Percentiles rank a stretch among this genome's conserved stretches.
Conservation (phyloP, 176 grass and related monocot species). For the Olyra latifolia region DNA sequence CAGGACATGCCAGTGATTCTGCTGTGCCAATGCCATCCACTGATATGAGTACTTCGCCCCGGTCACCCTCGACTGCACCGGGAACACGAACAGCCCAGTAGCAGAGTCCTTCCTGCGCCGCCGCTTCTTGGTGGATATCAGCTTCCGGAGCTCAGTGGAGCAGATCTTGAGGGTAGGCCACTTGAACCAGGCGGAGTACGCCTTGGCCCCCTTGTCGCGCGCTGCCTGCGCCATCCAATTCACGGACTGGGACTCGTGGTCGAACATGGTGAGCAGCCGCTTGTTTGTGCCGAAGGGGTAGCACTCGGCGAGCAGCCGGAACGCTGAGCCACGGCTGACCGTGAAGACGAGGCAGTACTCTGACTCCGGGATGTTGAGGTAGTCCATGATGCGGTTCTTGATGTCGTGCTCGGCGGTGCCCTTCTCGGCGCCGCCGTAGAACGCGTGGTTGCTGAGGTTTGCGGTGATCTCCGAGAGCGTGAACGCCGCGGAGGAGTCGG, state of each 20-base stretch:
- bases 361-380: slow-evolving; percentile 94
- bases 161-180: slow-evolving; percentile 86
- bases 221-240: slow-evolving; percentile 90
- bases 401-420: slow-evolving; percentile 84
- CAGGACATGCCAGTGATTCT: slow-evolving; percentile 98
- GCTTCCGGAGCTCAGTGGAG: slow-evolving; percentile 84
- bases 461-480: slow-evolving; percentile 85
- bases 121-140: slow-evolving; percentile 78
- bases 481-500: slow-evolving; percentile 76
- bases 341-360: slow-evolving; percentile 96
- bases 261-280: slow-evolving; percentile 91
- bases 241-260: slow-evolving; percentile 97
- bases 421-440: slow-evolving; percentile 80
- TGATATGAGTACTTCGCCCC: slow-evolving; percentile 97
- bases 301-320: slow-evolving; percentile 84
- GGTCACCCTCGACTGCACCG: slow-evolving; percentile 94
- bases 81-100: slow-evolving; percentile 89
- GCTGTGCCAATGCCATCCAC: slow-evolving; percentile 99
- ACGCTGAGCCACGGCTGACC: slow-evolving; percentile 90
- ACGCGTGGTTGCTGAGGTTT: slow-evolving; percentile 93
- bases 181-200: slow-evolving; percentile 79
- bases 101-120: slow-evolving; percentile 81
- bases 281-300: slow-evolving; percentile 97
- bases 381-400: slow-evolving; percentile 84
- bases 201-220: slow-evolving; percentile 89